Base-by-base conservation (phyloP, 768 basidiomycete species). In the Vararia minispora region DNA sequence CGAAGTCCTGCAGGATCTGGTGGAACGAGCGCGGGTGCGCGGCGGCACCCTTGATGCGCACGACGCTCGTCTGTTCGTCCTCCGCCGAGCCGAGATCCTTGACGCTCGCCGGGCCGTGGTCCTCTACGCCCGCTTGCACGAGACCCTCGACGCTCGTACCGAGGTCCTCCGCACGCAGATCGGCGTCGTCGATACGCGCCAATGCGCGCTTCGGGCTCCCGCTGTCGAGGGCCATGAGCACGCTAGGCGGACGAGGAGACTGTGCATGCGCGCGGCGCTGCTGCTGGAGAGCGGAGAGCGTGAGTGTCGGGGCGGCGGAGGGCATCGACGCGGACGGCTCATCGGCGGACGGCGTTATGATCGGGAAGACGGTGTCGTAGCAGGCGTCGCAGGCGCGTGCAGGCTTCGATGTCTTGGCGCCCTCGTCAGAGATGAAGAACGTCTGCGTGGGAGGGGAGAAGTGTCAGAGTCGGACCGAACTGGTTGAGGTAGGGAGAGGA, bases 301-400 rank as follows among this genome's bases (percentile, higher is more conserved):
- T 71, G 5, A 68, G 58, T 32, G 70, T 64, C 1, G 72, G 67
- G 47, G 65, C 62, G 25, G 40, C 12, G 26, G 44, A 33, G 9
- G 38, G 28, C n/a, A 47, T 37, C 36, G 29, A 37, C 3, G 41
- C 24, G 12, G 46, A 48, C 23, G 25, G 35, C 18, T 47, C 49
- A 11, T 16, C 5, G 31, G 35, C 53, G 48, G 26, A 39, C 10
- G 40, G 52, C 48, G 20, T 40, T 31, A 80, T 50, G 3, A 82
- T 40, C 0, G 87, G 87, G 48, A 94, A 94, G 13, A 91, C 81
- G 10, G 79, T 72, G 45, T 87, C 83, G 50, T 80, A 94, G 58
- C 90, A 94, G 2, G 79, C 71, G 39, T 86, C 78, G 55, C 90
- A 94, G 6, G 88, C 79, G 3, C 90, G 71, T 2, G 85, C 80